Percentiles rank a stretch among this genome's conserved stretches.
Conservation (phyloP, 257 asterid species). For the Solanum clarkiae region DNA sequence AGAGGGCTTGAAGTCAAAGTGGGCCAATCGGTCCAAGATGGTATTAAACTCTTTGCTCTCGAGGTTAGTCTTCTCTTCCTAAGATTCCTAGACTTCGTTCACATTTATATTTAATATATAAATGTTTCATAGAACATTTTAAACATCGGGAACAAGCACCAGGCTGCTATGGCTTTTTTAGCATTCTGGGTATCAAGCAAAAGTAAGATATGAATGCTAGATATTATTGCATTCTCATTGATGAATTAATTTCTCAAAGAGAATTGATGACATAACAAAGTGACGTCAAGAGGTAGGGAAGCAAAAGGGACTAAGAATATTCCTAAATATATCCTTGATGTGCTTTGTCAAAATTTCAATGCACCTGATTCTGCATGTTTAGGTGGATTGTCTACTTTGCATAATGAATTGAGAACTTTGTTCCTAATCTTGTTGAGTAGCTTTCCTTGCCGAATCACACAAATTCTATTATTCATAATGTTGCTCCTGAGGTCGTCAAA, state of each 20-base stretch:
- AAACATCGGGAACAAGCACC: background rate
- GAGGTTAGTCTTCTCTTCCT: constrained; percentile 32
- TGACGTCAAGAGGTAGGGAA: background rate
- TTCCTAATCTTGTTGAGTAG: background rate
- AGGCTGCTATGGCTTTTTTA: background rate
- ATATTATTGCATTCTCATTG: background rate
- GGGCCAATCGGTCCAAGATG: constrained; percentile 86
- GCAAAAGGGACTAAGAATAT: background rate
- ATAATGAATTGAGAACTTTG: background rate
- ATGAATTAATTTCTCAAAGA: background rate
- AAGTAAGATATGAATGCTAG: background rate
- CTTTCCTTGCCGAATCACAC: background rate
- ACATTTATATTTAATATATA: background rate
- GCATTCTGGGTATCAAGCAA: background rate
- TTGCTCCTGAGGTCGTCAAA: background rate
- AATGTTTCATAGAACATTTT: background rate
- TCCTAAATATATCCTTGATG: background rate
- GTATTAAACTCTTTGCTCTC: constrained; percentile 44
- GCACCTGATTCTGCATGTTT: background rate
- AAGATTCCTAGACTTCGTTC: background rate
- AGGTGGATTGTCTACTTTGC: background rate
- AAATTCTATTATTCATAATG: background rate
- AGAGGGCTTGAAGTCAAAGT: constrained; percentile 54
- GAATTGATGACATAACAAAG: background rate
- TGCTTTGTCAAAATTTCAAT: background rate